A percentile compares a stretch with the other conserved stretches of the same genome.
Conservation (phyloP, 768 basidiomycete species). For the Pulveroboletus frians region DNA sequence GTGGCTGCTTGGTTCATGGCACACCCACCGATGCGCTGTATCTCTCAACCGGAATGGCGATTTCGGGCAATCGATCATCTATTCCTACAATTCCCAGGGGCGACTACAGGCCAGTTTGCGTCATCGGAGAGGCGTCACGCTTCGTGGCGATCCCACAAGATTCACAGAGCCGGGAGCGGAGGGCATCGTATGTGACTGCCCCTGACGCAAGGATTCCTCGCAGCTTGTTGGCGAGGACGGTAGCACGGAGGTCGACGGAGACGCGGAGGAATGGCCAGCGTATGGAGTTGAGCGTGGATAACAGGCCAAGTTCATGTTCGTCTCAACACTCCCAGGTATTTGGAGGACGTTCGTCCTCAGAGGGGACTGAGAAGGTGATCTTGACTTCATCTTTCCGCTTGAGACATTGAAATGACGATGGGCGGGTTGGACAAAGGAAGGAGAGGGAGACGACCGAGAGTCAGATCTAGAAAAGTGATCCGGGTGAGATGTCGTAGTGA, state of each 20-base stretch:
- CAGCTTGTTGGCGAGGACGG: constrained; percentile 36
- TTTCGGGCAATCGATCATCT: constrained; percentile 2
- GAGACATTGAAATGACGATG: constrained; percentile 23
- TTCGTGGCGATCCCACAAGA: constrained; percentile 15
- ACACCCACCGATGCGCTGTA: background rate
- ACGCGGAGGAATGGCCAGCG: constrained; percentile 50
- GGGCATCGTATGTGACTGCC: constrained; percentile 11
- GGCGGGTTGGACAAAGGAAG: constrained; percentile 20
- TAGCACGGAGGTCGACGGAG: constrained; percentile 53
- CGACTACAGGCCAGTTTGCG: background rate
- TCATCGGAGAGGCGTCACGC: constrained; percentile 26
- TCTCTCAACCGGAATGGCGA: background rate
- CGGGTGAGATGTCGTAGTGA: constrained; percentile 40
- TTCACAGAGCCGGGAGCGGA: constrained; percentile 15
- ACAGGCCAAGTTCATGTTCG: constrained; percentile 7
- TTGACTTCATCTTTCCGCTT: constrained; percentile 25
- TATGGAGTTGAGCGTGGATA: constrained; percentile 31
- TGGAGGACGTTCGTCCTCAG: constrained; percentile 19
- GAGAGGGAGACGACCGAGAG: constrained; percentile 7
- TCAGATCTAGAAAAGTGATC: constrained; percentile 14
- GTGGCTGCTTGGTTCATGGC: background rate
- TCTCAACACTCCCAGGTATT: constrained; percentile 12
- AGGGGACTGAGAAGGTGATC: constrained; percentile 31
- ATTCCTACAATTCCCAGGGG: background rate
- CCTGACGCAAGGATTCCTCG: constrained; percentile 17